Evolutionary conservation across 805 yeast genomes (phyloP), one percentile per base, ranked within the genome.

Genomic region (Pichia insulana): DNA sequence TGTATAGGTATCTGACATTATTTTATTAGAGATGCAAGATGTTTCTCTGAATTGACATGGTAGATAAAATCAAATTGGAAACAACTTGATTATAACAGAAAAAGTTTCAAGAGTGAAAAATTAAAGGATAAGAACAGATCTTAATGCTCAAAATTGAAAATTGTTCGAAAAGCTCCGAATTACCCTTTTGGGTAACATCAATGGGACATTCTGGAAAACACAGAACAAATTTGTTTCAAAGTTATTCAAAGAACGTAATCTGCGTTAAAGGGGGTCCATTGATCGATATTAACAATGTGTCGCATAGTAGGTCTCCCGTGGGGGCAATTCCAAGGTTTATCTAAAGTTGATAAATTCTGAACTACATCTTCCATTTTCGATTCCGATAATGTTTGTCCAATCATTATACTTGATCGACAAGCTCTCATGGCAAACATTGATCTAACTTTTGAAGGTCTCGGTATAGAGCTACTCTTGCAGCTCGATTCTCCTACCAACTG

Each of bases 221-320:
- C 5, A n/a, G 30, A n/a, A 10, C 9, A 12, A 13, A 32, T 18
- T 19, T 34, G 22, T 22, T 19, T 19, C 16, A 10, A 8, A 13
- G 10, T 6, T 12, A 8, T 22, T 39, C 36, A 47, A 9, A 37
- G 12, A n/a, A 12, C 13, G 50, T 72, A 71, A 51, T 76, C 81
- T 2, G 62, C 63, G 9, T 52, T 52, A 48, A 74, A 75, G 0
- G 70, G 50, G 17, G 56, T 51, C 73, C 77, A 69, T 36, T 65
- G 60, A 34, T 65, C 59, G 31, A 81, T 55, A 43, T 84, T 87
- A 46, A 80, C 76, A 45, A 90, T 67, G 61, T 90, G 97, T 42
- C 98, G 71, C 83, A 92, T 78, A 1, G 99, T 92, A 0, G 98
- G 99, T 49, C 99, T 68, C 0, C 99, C 98, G 62, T 92, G 99